Evolutionary conservation across 805 yeast species (phyloP).

Genomic region (Wickerhamomyces alni): DNA sequence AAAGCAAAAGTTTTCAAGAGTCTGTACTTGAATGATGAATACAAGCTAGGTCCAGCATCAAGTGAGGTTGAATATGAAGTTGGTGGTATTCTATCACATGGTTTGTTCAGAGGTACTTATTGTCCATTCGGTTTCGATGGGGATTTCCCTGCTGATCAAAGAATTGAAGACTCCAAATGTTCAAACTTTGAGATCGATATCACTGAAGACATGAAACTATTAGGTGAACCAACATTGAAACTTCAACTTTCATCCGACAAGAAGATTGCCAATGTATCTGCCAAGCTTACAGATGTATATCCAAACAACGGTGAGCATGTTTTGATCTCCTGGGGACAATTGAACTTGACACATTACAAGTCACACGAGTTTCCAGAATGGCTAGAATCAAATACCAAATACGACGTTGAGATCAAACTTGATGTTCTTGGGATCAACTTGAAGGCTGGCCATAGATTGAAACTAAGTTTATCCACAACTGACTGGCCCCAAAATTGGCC

Average conservation of each 20-base stretch:
- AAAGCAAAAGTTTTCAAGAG: constrained; percentile 10
- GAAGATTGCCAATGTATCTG: constrained; percentile 33
- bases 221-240: constrained; percentile 34
- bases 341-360: constrained; percentile 35
- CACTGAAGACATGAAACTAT: constrained; percentile 19
- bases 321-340: constrained; percentile 40
- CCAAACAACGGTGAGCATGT: constrained; percentile 27
- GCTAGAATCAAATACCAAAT: constrained; percentile 26
- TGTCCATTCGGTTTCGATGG: constrained; percentile 43
- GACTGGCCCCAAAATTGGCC: constrained; percentile 49
- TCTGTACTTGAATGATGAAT: constrained; percentile 11
- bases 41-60: constrained; percentile 1
- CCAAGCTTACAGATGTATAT: constrained; percentile 34
- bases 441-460: constrained; percentile 31
- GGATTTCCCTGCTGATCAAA: constrained; percentile 41
- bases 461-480: constrained; percentile 36
- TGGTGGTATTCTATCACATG: constrained; percentile 34
- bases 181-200: constrained; percentile 30
- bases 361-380: constrained; percentile 36
- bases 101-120: constrained; percentile 38
- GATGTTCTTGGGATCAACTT: constrained; percentile 36
- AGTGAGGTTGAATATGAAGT: constrained; percentile 13
- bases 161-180: constrained; percentile 35
- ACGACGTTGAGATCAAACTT: constrained; percentile 28
- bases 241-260: constrained; percentile 30